Percentiles rank a stretch among this genome's conserved stretches.
Conservation (phyloP, 83 land plant species). For the Diphasiastrum complanatum region DNA sequence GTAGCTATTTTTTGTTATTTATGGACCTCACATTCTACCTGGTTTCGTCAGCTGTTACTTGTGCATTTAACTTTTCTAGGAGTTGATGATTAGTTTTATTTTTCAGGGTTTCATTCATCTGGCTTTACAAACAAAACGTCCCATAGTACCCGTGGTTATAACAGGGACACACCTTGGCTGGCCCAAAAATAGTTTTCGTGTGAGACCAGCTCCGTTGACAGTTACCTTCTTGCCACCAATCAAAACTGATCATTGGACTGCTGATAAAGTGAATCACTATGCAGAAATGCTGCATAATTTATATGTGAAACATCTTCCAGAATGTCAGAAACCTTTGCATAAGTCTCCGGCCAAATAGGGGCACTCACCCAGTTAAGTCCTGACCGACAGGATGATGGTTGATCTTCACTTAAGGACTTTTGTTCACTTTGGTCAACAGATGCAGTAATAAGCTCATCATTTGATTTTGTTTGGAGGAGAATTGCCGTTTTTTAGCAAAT, state of each 20-base stretch:
- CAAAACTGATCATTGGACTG: slow-evolving; percentile 32
- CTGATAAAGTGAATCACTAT: slow-evolving; percentile 32
- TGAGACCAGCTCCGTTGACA: slow-evolving; percentile 41
- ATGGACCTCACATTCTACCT: not conserved
- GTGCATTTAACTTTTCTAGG: not conserved
- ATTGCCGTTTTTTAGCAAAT: too few relatives aligned
- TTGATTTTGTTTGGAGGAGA: too few relatives aligned
- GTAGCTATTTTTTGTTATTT: not conserved
- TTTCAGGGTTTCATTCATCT: slow-evolving; percentile 45
- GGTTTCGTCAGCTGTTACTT: not conserved
- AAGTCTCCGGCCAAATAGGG: too few relatives aligned
- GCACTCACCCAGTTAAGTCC: too few relatives aligned
- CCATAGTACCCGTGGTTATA: slow-evolving; percentile 46
- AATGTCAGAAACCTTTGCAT: slow-evolving; percentile 40
- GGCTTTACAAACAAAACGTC: slow-evolving; percentile 40
- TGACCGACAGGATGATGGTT: too few relatives aligned
- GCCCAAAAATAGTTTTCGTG: slow-evolving; percentile 39
- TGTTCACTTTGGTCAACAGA: too few relatives aligned
- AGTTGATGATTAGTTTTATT: not conserved
- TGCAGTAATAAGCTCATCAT: too few relatives aligned
- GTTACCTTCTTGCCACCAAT: slow-evolving; percentile 44
- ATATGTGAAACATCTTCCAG: slow-evolving; percentile 38
- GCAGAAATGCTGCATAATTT: slow-evolving; percentile 31
- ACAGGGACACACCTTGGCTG: slow-evolving; percentile 46
- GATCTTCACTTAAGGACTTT: too few relatives aligned